phyloP scores from a whole-genome alignment of 176 grass and related monocot genomes.

The bread wheat (Triticum aestivum) region IWGSC_CS_RefSeq_v2.1 NC_057804.1:665454027-665454526 shows the following conservation, averaged over 20 bases:
- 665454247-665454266: background rate
- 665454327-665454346: background rate
- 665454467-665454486: conserved; percentile 27
- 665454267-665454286: background rate
- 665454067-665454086: too few species aligned
- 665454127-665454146: too few species aligned
- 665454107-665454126: too few species aligned
- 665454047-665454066: too few species aligned
- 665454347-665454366: background rate
- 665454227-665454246: too few species aligned
- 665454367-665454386: background rate
- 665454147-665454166: too few species aligned
- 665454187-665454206: too few species aligned
- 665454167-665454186: too few species aligned
- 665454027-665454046: too few species aligned
- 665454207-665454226: too few species aligned
- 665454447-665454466: conserved; percentile 27
- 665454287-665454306: background rate
- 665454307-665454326: background rate
- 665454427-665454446: background rate
- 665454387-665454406: background rate
- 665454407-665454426: background rate
- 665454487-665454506: conserved; percentile 30
- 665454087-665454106: too few species aligned
- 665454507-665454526: conserved; percentile 17